Percentiles rank a stretch among this genome's conserved stretches.
Evolutionary conservation across 352 stramenopile genomes (phyloP).

Genomic region (Phytophthora boehmeriae): DNA sequence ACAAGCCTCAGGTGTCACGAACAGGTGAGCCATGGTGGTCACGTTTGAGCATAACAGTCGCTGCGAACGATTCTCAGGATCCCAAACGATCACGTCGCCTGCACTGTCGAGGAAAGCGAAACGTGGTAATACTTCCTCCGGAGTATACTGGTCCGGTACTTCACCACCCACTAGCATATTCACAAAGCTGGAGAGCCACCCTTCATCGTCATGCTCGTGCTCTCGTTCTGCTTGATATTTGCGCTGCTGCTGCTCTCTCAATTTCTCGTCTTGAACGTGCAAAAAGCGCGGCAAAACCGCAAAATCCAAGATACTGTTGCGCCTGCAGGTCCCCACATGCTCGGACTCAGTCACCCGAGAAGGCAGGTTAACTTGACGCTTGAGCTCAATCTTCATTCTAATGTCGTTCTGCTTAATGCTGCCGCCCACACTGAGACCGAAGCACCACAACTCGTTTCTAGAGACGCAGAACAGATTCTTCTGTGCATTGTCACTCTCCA

Average conservation of each 20-base stretch:
- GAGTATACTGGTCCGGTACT: constrained; percentile 73
- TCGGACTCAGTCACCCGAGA: constrained; percentile 33
- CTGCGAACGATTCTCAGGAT: constrained; percentile 74
- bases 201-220: constrained; percentile 50
- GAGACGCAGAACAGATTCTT: constrained; percentile 67
- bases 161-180: constrained; percentile 66
- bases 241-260: constrained; percentile 37
- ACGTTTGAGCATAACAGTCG: constrained; percentile 71
- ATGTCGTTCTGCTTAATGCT: constrained; percentile 55
- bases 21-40: constrained; percentile 62
- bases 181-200: constrained; percentile 70
- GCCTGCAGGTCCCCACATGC: constrained; percentile 13
- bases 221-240: constrained; percentile 43
- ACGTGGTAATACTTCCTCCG: constrained; percentile 69
- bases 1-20: constrained; percentile 46
- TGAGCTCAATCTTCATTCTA: constrained; percentile 39
- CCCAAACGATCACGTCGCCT: constrained; percentile 78
- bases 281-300: constrained; percentile 61
- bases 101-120: constrained; percentile 60
- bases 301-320: constrained; percentile 44
- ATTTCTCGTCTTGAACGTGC: constrained; percentile 53
- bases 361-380: constrained; percentile 55
- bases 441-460: constrained; percentile 60
- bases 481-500: constrained; percentile 62
- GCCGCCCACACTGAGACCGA: constrained; percentile 44